Evolutionary conservation across 805 yeast species (phyloP).

Genomic region (Hanseniaspora occidentalis): DNA sequence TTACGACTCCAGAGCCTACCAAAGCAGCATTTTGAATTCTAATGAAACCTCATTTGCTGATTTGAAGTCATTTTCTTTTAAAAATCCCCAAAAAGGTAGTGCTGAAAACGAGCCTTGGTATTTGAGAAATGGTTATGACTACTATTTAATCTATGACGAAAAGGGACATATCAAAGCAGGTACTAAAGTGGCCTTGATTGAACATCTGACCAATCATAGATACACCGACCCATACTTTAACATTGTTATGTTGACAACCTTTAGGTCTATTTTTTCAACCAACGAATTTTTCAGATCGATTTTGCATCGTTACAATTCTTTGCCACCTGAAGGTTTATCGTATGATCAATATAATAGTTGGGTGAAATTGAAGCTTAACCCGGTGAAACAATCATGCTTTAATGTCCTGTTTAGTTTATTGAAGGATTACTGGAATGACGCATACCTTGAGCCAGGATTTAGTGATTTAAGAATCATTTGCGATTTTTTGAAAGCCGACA

Average conservation of each 20-base stretch:
- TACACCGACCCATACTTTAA: slow-evolving; percentile 50
- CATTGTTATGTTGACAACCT: slow-evolving; percentile 59
- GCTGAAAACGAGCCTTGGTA: slow-evolving; percentile 53
- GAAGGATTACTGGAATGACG: slow-evolving; percentile 57
- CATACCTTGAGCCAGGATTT: slow-evolving; percentile 38
- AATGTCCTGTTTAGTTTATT: slow-evolving; percentile 55
- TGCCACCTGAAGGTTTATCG: slow-evolving; percentile 80
- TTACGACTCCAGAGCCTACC: not conserved
- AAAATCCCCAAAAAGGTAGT: not conserved
- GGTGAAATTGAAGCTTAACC: slow-evolving; percentile 58
- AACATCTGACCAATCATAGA: slow-evolving; percentile 69
- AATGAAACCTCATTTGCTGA: not conserved
- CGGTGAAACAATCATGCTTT: slow-evolving; percentile 53
- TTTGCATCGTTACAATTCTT: slow-evolving; percentile 51
- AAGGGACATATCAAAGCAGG: slow-evolving; percentile 77
- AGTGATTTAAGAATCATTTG: slow-evolving; percentile 28
- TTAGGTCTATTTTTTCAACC: slow-evolving; percentile 61
- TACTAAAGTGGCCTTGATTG: slow-evolving; percentile 60
- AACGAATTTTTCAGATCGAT: slow-evolving; percentile 46
- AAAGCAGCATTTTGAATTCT: not conserved
- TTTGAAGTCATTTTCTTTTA: not conserved
- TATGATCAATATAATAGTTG: slow-evolving; percentile 71
- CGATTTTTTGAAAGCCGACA: slow-evolving; percentile 27
- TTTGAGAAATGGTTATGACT: slow-evolving; percentile 54
- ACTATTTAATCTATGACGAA: slow-evolving; percentile 45